Percentiles rank a stretch among this genome's conserved stretches.
These are phyloP conservation scores for Jamesozyma gamospora DNA, from an alignment of 805 yeast species.

Conservation along the genomic window DNA sequence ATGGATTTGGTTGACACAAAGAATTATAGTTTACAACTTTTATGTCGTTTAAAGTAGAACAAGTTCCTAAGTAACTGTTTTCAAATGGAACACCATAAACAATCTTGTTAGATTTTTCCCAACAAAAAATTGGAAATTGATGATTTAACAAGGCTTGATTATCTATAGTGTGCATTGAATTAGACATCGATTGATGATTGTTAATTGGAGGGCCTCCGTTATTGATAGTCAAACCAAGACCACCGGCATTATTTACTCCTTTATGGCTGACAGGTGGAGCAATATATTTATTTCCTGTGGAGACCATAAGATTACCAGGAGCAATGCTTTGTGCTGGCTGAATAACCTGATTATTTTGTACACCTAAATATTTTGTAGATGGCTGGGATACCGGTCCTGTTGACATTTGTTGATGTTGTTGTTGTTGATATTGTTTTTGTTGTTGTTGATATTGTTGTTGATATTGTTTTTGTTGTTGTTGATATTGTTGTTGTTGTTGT, in stretches of 20 bases:
- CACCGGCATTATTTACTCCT: not conserved
- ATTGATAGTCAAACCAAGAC: not conserved
- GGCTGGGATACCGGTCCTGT: not conserved
- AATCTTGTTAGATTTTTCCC: slow-evolving; percentile 42
- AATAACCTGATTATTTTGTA: too few relatives aligned
- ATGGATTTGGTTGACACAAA: slow-evolving; percentile 26
- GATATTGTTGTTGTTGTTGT: slow-evolving; percentile 1
- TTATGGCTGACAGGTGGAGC: not conserved
- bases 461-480: too few relatives aligned
- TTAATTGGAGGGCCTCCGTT: not conserved
- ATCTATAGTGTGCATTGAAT: slow-evolving; percentile 24
- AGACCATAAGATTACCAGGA: too few relatives aligned
- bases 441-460: slow-evolving; percentile 7
- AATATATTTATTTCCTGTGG: too few relatives aligned
- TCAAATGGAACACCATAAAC: slow-evolving; percentile 36
- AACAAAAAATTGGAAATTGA: slow-evolving; percentile 70
- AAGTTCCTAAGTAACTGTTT: slow-evolving; percentile 16
- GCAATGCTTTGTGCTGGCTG: not conserved
- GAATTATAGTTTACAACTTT: slow-evolving; percentile 30
- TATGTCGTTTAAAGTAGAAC: slow-evolving; percentile 19
- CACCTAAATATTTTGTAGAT: not conserved
- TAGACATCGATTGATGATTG: not conserved
- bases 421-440: not conserved
- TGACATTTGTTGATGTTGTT: slow-evolving; percentile 1
- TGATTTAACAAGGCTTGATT: slow-evolving; percentile 46